Base-by-base conservation (phyloP, 768 basidiomycete species). In the Hygrophorus russula region DNA sequence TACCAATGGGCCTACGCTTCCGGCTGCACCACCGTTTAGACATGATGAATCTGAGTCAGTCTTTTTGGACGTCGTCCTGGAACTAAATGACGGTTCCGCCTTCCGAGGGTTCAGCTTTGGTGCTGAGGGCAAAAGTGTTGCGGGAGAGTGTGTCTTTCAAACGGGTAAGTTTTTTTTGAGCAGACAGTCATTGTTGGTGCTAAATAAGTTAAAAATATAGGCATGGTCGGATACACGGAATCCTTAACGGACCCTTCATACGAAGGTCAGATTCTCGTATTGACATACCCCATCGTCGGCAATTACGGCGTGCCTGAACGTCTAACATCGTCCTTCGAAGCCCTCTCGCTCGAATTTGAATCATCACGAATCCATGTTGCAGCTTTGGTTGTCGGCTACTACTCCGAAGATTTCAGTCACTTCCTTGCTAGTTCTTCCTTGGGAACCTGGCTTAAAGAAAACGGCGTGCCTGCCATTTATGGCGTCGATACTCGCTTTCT, bases 131-230 rank as follows among this genome's bases (percentile, higher is more conserved):
- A 93, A 90, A 65, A 92, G 88, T 57, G 73, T 94, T 27, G 75
- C 94, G 13, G 96, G 96, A 54, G 96, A 99, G 76, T 98, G 96
- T 62, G 96, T 99, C 57, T 99, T 99, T 68, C 94, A 97, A 69
- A 99, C 96, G 32, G 96, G 96, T 93, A 56, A 60, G 82, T 53
- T 55, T 34, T 55, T 34, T 18, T 6, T 3, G 13, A 18, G 5
- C 36, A 10, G 12, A 28, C 32, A 9, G 42, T 40, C 46, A 46
- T 45, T 18, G 42, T 41, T 48, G 42, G 47, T 43, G 39, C 36
- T 28, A 34, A 30, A 17, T 24, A 14, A 5, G n/a, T 31, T 7
- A n/a, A 28, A 4, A 30, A 41, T 42, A 99, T 42, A 99, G 96
- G 96, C 44, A 98, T 99, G 94, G 92, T 98, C 45, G 96, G 96